Base-by-base conservation (phyloP, 2,329 filamentous ascomycete genomes). In the Onygenales sp. region DNA sequence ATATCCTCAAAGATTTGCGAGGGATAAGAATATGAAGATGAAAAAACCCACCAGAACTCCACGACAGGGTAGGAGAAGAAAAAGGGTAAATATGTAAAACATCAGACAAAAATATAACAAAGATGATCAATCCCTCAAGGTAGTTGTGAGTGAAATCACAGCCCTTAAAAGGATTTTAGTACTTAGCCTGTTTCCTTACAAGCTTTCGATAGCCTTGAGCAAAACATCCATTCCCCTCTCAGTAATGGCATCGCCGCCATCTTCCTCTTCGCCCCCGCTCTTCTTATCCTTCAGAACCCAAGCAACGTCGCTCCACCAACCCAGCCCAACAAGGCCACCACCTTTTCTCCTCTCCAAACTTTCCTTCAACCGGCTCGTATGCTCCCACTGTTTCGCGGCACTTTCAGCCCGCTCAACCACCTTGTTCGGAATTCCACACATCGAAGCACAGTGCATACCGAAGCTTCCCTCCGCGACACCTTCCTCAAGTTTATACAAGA, bases 401-500 rank as follows among this genome's bases (percentile, higher is more conserved):
- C 85, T 81, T 70, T 98, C 93, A 0, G 93, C 93, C 21, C 86
- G 76, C 65, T 91, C 84, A 57, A 98, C 89, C 13, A 98, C 84
- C 52, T 84, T 84, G 44, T 77, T 76, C 0, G 89, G 83, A 58
- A 98, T 97, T 1, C 93, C 93, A 63, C 93, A 98, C 93, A 98
- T 98, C 56, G 89, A 86, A 1, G 93, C 93, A 66, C 93, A 98
- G 69, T 98, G 93, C 93, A 98, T 98, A 62, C 93, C 93, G 65
- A 97, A 98, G 64, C 88, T 95, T 13, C 93, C 93, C 69, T 97
- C 91, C 0, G 93, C 93, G 8, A 97, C 89, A 1, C 93, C 93
- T 11, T 88, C 82, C 70, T 97, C 93, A 0, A 98, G 80, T 64
- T 88, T 91, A 74, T 98, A 98, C 52, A 98, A 69, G 73, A 98